phyloP scores from a whole-genome alignment of 2,329 filamentous ascomycete genomes.

The Xenosphaeropsis pyriputrescens region DNA sequence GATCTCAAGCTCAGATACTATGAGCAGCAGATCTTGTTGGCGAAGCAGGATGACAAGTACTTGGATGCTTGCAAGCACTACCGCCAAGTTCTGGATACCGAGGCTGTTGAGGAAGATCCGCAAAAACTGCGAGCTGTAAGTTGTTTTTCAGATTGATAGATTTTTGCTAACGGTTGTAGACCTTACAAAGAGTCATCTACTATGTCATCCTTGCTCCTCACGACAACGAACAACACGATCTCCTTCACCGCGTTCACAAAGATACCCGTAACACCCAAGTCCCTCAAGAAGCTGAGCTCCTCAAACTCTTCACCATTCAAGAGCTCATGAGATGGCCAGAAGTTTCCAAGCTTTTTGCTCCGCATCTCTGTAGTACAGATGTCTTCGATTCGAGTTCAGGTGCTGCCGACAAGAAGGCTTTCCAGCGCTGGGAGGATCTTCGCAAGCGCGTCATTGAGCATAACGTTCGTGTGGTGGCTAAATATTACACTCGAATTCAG shows the following conservation, averaged over 20 bases:
- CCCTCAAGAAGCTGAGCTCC: slow-evolving; percentile 65
- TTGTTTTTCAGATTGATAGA: slow-evolving; percentile 4
- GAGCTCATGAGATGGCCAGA: slow-evolving; percentile 98
- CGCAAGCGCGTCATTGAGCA: slow-evolving; percentile 98
- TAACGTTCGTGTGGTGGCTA: slow-evolving; percentile 92
- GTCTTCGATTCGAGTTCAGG: slow-evolving; percentile 64
- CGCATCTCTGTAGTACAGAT: slow-evolving; percentile 76
- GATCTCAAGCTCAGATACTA: slow-evolving; percentile 94
- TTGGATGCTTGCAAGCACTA: slow-evolving; percentile 97
- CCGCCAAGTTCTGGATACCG: slow-evolving; percentile 88
- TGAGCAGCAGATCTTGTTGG: slow-evolving; percentile 89
- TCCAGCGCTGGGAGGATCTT: slow-evolving; percentile 82
- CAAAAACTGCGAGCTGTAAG: slow-evolving; percentile 73
- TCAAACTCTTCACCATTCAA: slow-evolving; percentile 88
- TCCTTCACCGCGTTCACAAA: slow-evolving; percentile 81
- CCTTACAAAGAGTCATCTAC: slow-evolving; percentile 90
- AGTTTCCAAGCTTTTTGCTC: slow-evolving; percentile 76
- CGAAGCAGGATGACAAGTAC: slow-evolving; percentile 96
- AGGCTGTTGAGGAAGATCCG: slow-evolving; percentile 83
- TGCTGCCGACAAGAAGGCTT: slow-evolving; percentile 63
- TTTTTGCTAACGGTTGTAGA: slow-evolving; percentile 31
- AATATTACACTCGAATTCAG: slow-evolving; percentile 96
- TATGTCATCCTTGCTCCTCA: slow-evolving; percentile 93
- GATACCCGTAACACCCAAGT: slow-evolving; percentile 72
- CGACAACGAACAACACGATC: slow-evolving; percentile 96